Evolutionary conservation across 2,329 filamentous ascomycete genomes (phyloP).

Genomic region (Bipolaris oryzae): DNA sequence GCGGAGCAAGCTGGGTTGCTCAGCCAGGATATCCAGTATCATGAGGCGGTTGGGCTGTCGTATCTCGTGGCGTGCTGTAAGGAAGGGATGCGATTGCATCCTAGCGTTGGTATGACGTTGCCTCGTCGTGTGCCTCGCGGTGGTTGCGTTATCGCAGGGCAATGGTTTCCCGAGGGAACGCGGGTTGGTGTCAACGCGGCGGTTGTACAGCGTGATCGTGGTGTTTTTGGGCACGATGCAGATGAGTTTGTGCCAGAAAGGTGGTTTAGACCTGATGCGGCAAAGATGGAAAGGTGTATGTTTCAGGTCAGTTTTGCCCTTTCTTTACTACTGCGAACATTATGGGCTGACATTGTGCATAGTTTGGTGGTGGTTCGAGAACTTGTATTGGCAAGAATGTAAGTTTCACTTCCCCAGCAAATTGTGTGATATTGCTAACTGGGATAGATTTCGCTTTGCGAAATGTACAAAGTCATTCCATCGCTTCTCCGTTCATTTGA

Average conservation of each 20-base stretch:
- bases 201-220: slow-evolving; percentile 70
- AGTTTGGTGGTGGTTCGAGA: slow-evolving; percentile 6
- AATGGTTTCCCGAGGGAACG: slow-evolving; percentile 68
- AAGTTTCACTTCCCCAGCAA: neutral
- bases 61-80: slow-evolving; percentile 79
- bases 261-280: slow-evolving; percentile 61
- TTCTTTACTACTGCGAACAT: neutral
- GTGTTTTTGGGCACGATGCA: slow-evolving; percentile 70
- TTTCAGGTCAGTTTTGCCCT: neutral
- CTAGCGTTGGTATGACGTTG: slow-evolving; percentile 71
- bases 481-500: slow-evolving; percentile 10
- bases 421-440: neutral
- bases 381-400: slow-evolving; percentile 11
- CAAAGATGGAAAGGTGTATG: slow-evolving; percentile 64
- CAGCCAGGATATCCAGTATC: slow-evolving; percentile 50
- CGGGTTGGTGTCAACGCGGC: slow-evolving; percentile 75
- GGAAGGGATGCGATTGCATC: slow-evolving; percentile 76
- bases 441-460: slow-evolving; percentile 8
- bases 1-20: slow-evolving; percentile 56
- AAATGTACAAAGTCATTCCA: slow-evolving; percentile 17
- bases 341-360: neutral
- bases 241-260: slow-evolving; percentile 71
- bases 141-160: slow-evolving; percentile 66
- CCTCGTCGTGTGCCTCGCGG: slow-evolving; percentile 71
- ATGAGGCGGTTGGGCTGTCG: slow-evolving; percentile 67